A percentile compares a stretch with the other conserved stretches of the same genome.
Evolutionary conservation across 2,329 filamentous ascomycete genomes (phyloP).

Genomic region (Trichoderma afroharzianum): DNA sequence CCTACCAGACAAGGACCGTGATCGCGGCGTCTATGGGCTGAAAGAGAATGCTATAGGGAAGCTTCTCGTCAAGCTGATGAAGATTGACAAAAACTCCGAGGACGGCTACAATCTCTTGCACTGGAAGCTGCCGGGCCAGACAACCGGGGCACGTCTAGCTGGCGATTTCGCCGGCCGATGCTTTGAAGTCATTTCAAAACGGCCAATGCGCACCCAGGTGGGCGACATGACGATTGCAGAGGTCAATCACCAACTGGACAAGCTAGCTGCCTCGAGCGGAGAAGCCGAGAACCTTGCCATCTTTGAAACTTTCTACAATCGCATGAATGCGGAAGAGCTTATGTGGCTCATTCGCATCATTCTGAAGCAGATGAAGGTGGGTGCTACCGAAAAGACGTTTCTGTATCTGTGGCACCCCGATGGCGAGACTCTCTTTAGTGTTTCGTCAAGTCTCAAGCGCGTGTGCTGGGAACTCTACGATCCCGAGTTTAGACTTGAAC

Average conservation of each 20-base stretch:
- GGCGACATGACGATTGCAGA: slow-evolving; percentile 83
- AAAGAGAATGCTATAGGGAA: slow-evolving; percentile 92
- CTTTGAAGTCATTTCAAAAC: slow-evolving; percentile 79
- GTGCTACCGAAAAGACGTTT: slow-evolving; percentile 83
- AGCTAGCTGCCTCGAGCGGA: slow-evolving; percentile 67
- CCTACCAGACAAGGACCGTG: slow-evolving; percentile 86
- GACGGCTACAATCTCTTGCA: slow-evolving; percentile 82
- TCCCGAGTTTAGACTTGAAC: slow-evolving; percentile 66
- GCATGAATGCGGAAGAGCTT: slow-evolving; percentile 91
- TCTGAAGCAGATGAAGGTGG: slow-evolving; percentile 69
- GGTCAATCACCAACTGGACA: slow-evolving; percentile 82
- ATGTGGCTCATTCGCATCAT: slow-evolving; percentile 95
- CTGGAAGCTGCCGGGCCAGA: slow-evolving; percentile 84
- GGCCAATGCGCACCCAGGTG: slow-evolving; percentile 68
- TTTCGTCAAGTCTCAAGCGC: slow-evolving; percentile 82
- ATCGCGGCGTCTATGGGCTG: slow-evolving; percentile 87
- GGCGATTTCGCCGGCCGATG: slow-evolving; percentile 92
- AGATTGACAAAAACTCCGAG: slow-evolving; percentile 85
- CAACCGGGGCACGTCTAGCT: slow-evolving; percentile 59
- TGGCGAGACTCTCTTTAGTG: slow-evolving; percentile 75
- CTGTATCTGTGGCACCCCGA: slow-evolving; percentile 80
- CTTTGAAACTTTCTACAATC: slow-evolving; percentile 77
- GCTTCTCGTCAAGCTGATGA: slow-evolving; percentile 85
- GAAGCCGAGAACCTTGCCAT: slow-evolving; percentile 83
- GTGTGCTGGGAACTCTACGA: slow-evolving; percentile 94